Evolutionary conservation across 306 rosid genomes (phyloP).

Genomic region (Canavalia ensiformis): DNA sequence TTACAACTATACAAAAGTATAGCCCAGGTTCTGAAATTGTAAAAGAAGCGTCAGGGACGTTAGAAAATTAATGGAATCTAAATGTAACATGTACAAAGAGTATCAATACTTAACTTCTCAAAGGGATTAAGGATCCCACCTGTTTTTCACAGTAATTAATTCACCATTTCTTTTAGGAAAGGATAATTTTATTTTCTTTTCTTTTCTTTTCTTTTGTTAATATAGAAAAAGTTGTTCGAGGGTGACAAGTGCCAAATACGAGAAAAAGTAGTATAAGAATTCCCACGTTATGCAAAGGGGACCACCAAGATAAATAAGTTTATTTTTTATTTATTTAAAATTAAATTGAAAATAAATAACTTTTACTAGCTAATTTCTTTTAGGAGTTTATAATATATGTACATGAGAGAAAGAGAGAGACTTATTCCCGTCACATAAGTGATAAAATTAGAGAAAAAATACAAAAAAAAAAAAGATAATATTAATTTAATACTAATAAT

Average conservation of each 20-base stretch:
- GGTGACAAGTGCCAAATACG: constrained; percentile 16
- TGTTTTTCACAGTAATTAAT: neutral
- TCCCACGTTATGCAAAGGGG: constrained; percentile 12
- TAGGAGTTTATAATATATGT: too few species aligned
- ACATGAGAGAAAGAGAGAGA: too few species aligned
- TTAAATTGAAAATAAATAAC: too few species aligned
- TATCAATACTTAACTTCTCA: constrained; percentile 42
- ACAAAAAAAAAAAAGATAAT: too few species aligned
- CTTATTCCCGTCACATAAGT: neutral
- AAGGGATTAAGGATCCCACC: neutral
- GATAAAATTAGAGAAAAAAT: neutral
- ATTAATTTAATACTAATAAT: neutral
- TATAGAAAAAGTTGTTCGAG: neutral
- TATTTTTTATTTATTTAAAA: too few species aligned
- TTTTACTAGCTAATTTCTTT: too few species aligned
- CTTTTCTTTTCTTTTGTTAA: neutral
- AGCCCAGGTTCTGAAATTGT: neutral
- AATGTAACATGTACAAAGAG: neutral
- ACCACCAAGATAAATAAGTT: neutral
- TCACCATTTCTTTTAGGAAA: neutral
- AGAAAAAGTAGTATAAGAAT: neutral
- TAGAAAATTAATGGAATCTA: constrained; percentile 13
- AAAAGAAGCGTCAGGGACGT: neutral
- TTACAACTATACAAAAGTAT: neutral
- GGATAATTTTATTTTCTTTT: too few species aligned